Base-by-base conservation (phyloP, 495 filamentous ascomycete species). In the Pseudoneurospora amorphoporcata region DNA sequence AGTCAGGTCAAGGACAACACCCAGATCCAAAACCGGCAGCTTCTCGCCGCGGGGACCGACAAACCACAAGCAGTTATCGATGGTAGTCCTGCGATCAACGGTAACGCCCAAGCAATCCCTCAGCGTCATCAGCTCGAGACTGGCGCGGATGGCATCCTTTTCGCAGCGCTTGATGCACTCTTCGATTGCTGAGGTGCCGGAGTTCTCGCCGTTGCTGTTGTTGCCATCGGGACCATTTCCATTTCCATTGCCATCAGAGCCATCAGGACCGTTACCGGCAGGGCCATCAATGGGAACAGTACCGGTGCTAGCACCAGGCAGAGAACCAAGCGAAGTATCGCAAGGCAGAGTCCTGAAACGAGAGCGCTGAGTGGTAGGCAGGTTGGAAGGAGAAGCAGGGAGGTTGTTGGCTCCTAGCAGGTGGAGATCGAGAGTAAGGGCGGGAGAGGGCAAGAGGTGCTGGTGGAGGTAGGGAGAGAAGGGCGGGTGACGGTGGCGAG, bases 21-120 rank as follows among this genome's bases (percentile, higher is more conserved):
- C 72, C 8, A 70, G 10, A 14, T 72, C 32, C 38, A 72, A 40
- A 23, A 70, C 39, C 4, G 73, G 42, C 16, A 76, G 2, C 29
- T 65, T 65, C 53, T 65, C 53, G 14, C 29, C 53, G 23, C 23
- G 14, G 10, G 29, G 17, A 14, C 75, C 75, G n/a, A 76, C 32
- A 16, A 74, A 70, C 39, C 70, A 76, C 42, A 74, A 53, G 53
- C 75, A 76, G 70, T 76, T 72, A 12, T 74, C 35, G 10, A 69
- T 70, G 8, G 37, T 38, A 23, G 70, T 38, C 10, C 40, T 32
- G 23, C 39, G 38, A 23, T 68, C 39, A 10, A 74, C 32, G 14
- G 72, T 72, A 10, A 69, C 73, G 29, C 72, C 75, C 8, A 76
- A 68, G 41, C 75, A 76, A 68, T 74, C 70, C 19, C 17, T 29